Evolutionary conservation across 768 basidiomycete genomes (phyloP), one percentile per base, ranked within the genome.

Genomic region (Xerocomus spinulosus): DNA sequence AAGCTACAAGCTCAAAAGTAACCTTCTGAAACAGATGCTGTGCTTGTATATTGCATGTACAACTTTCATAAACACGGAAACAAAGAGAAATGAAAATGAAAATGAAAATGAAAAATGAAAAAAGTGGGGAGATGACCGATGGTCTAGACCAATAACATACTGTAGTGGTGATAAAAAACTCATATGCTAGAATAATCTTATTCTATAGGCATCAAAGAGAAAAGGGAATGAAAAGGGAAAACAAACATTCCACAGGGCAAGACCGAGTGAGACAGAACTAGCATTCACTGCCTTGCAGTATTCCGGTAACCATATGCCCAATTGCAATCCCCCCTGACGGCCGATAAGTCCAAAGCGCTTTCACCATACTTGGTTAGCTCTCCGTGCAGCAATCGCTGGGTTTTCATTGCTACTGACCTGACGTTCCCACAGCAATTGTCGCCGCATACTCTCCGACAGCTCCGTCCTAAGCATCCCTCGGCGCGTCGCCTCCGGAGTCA

Each of bases 401-500:
- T 77, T 79, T 14, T 69, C 72, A 51, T 71, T 72, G 28, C 64
- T 66, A 62, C 80, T 80, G 53, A 85, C 77, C 53, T 85, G 82
- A 12, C 85, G 75, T 55, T 84, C 87, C 89, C 89, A 91, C 5
- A 93, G 68, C 48, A 93, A 62, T 56, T 92, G 87, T 38, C 85
- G 73, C 18, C 92, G 74, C 52, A 95, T 68, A 49, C 83, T 86
- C 68, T 95, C 92, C 26, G 86, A 85, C 61, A 95, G 72, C 67
- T 95, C 92, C 4, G 83, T 85, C 46, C 82, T 75, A 38, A 94
- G 73, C 88, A 94, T 94, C 55, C 79, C 76, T 42, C 88, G 74
- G 3, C 92, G 78, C 3, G 90, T 92, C 35, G 92, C 90, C 29
- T 87, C 81, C 0, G 92, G 92, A 1, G 89, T 90, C 55, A 85